A percentile compares a stretch with the other conserved stretches of the same genome.
phyloP scores from a whole-genome alignment of 2,329 filamentous ascomycete genomes.

The Nigrospora osmanthi region DNA sequence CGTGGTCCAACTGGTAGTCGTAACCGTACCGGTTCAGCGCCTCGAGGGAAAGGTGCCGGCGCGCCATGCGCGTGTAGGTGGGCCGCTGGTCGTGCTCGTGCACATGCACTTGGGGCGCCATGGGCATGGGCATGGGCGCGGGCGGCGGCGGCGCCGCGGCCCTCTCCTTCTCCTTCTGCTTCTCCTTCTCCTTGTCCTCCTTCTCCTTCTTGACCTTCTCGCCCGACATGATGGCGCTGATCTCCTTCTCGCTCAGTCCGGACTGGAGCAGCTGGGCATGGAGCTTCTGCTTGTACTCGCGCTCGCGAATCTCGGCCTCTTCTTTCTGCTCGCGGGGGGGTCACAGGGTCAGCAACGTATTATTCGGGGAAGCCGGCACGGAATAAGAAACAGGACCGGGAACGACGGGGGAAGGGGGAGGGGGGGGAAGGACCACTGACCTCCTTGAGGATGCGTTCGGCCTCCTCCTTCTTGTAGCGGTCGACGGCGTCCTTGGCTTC shows the following conservation, averaged over 20 bases:
- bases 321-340: conserved; percentile 20
- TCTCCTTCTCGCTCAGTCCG: conserved; percentile 50
- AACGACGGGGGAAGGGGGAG: no score
- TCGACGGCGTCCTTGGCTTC: conserved; percentile 42
- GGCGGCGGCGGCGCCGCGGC: neutral
- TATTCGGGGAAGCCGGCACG: no score
- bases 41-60: conserved; percentile 54
- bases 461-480: conserved; percentile 40
- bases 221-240: conserved; percentile 45
- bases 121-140: neutral
- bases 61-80: conserved; percentile 57
- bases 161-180: conserved; percentile 20
- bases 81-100: conserved; percentile 26
- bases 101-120: neutral
- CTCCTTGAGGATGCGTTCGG: conserved; percentile 37
- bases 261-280: conserved; percentile 51
- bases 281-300: conserved; percentile 46
- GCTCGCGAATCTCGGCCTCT: conserved; percentile 40
- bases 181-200: conserved; percentile 21
- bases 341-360: no score
- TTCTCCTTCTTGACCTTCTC: conserved; percentile 42
- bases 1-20: conserved; percentile 49
- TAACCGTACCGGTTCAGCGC: conserved; percentile 47
- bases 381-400: no score
- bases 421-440: no score